Evolutionary conservation across 2,329 filamentous ascomycete species (phyloP).

Genomic region (Penicillium sp.): DNA sequence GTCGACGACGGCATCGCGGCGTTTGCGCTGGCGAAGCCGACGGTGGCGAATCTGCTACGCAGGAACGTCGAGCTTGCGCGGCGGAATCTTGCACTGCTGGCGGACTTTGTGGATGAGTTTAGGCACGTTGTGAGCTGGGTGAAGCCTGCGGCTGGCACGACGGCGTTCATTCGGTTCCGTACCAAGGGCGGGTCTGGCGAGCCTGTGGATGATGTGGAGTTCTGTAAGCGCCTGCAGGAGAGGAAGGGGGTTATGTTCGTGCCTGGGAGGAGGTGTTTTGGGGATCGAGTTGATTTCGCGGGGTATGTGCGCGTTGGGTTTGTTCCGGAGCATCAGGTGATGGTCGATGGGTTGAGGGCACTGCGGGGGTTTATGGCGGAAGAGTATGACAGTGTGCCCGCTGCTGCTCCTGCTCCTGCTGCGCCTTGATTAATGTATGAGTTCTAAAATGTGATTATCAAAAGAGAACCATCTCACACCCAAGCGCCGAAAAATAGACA

Average conservation of each 20-base stretch:
- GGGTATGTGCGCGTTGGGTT: slow-evolving; percentile 79
- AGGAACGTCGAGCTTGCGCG: slow-evolving; percentile 71
- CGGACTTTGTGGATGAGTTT: slow-evolving; percentile 69
- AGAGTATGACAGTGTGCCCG: not conserved
- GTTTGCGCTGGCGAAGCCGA: slow-evolving; percentile 70
- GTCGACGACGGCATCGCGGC: slow-evolving; percentile 79
- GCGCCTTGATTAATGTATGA: no score
- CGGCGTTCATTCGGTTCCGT: slow-evolving; percentile 75
- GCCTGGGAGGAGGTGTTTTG: slow-evolving; percentile 75
- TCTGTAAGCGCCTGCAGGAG: slow-evolving; percentile 70
- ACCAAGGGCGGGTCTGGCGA: slow-evolving; percentile 39
- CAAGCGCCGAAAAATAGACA: no score
- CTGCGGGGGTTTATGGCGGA: not conserved
- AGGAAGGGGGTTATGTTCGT: slow-evolving; percentile 73
- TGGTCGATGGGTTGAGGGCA: not conserved
- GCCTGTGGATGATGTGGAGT: slow-evolving; percentile 69
- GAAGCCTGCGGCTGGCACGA: slow-evolving; percentile 78
- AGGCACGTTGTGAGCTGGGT: slow-evolving; percentile 70
- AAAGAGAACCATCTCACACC: no score
- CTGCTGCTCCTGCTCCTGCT: not conserved
- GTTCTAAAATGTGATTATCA: no score
- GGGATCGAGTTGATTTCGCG: slow-evolving; percentile 64
- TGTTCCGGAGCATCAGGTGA: slow-evolving; percentile 34
- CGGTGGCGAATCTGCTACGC: slow-evolving; percentile 65
- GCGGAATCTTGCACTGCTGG: slow-evolving; percentile 68